A percentile compares a stretch with the other conserved stretches of the same genome.
Conservation (phyloP, 148 eudicot species). For the Vaccinium macrocarpon region DNA sequence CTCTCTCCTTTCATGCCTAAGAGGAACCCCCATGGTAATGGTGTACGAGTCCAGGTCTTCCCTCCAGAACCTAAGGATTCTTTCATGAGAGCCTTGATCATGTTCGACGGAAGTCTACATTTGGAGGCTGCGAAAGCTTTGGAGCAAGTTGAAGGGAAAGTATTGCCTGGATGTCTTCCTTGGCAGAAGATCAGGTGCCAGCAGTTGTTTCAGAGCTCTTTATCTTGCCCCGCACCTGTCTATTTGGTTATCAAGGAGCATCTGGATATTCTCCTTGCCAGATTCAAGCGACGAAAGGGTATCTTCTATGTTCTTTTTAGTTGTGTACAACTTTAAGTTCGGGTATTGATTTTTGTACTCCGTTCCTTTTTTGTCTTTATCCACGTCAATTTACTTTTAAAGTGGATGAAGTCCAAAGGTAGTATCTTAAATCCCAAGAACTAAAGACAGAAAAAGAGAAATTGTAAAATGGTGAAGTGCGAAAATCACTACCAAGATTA, state of each 20-base stretch:
- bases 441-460: background rate
- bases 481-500: background rate
- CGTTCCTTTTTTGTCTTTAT: background rate
- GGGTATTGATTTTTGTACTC: background rate
- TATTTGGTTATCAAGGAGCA: conserved; percentile 56
- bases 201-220: conserved; percentile 69
- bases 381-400: background rate
- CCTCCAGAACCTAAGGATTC: conserved; percentile 57
- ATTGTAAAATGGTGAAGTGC: background rate
- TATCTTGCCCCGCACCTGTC: conserved; percentile 65
- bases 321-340: background rate
- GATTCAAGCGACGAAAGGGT: conserved; percentile 56
- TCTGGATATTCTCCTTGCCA: conserved; percentile 46
- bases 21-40: conserved; percentile 45
- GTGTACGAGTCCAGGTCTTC: conserved; percentile 68
- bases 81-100: conserved; percentile 63
- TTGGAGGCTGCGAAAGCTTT: conserved; percentile 96
- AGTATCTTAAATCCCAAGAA: too few species aligned
- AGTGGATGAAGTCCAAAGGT: background rate
- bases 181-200: conserved; percentile 93
- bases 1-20: conserved; percentile 71
- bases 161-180: conserved; percentile 59
- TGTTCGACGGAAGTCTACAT: conserved; percentile 80
- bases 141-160: conserved; percentile 84
- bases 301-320: conserved; percentile 13